Conservation (phyloP, 2,329 filamentous ascomycete species). For the Aspergillus oerlinghausenensis region DNA sequence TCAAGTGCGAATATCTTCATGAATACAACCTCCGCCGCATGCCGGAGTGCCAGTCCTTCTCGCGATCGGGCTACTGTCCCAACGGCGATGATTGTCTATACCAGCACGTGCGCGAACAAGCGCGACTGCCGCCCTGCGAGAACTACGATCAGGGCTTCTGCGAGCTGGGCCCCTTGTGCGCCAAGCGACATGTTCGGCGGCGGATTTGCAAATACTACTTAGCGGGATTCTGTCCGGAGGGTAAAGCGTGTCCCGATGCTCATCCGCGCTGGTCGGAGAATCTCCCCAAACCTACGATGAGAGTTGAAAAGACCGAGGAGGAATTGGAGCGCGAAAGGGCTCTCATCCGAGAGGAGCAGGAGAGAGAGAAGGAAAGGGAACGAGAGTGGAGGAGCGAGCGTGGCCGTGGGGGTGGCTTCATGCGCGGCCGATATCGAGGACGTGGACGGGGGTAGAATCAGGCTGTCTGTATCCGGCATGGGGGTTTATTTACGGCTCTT, state of each 20-base stretch:
- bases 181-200: constrained; percentile 81
- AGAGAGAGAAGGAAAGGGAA: constrained; percentile 51
- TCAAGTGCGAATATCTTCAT: constrained; percentile 95
- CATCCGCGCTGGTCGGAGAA: constrained; percentile 76
- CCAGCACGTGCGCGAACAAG: constrained; percentile 79
- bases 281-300: constrained; percentile 54
- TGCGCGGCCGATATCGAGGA: constrained; percentile 40
- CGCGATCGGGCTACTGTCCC: constrained; percentile 87
- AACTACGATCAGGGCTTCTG: constrained; percentile 96
- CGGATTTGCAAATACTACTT: constrained; percentile 80
- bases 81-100: constrained; percentile 97
- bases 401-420: constrained; percentile 45
- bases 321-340: constrained; percentile 58
- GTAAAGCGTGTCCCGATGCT: constrained; percentile 66
- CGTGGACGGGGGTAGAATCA: constrained; percentile 40
- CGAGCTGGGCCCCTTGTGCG: constrained; percentile 78
- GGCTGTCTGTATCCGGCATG: neutral
- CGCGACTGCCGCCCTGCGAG: constrained; percentile 73
- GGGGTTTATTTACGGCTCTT: neutral
- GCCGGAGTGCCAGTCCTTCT: constrained; percentile 97
- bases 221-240: constrained; percentile 91
- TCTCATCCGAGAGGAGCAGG: constrained; percentile 57
- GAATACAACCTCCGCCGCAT: constrained; percentile 98
- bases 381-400: constrained; percentile 51
- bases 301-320: constrained; percentile 67